Base-by-base conservation (phyloP, 2,329 filamentous ascomycete genomes). In the Trichoderma sp. region DNA sequence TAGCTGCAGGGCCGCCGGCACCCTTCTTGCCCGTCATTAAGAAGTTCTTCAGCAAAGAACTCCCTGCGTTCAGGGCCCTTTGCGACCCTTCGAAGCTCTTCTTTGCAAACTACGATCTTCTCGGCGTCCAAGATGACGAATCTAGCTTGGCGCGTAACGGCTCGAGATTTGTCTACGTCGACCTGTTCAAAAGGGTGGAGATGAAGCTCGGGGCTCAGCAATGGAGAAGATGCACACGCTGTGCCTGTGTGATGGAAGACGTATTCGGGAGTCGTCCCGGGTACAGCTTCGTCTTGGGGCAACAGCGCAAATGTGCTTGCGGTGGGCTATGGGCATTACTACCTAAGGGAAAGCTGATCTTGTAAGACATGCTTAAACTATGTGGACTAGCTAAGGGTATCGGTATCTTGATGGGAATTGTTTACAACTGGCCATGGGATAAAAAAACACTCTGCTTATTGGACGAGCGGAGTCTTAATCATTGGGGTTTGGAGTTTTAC, bases 21-120 rank as follows among this genome's bases (percentile, higher is more conserved):
- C 81, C 83, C 2, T 89, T 91, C 78, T 82, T 88, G 31, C 81
- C 85, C 18, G 89, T 93, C 45, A 87, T 95, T n/a, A 89, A 91
- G 77, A 90, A 89, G 73, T 88, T 93, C 75, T 91, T 96, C 76
- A 87, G 87, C 38, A 85, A 86, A 33, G 89, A 91, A 63, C 83
- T 95, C 33, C 86, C 86, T 0, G 86, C 87, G 24, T 88, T 95
- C 72, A 87, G 89, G 56, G 85, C 86, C 6, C 87, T 89, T 73
- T 88, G 92, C 12, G 91, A 97, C 78, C 88, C 91, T 33, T 89
- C 92, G 11, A 88, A 88, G 76, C 87, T 97, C 66, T 94, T 93
- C 84, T 93, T 95, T 83, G 90, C 90, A 66, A 91, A 97, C 81
- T 94, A 92, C 74, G 87, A 87, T 66, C 89, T 94, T 81, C 86